A percentile compares a stretch with the other conserved stretches of the same genome.
phyloP scores from a whole-genome alignment of 2,329 filamentous ascomycete genomes.

The Daldinia sp. region DNA sequence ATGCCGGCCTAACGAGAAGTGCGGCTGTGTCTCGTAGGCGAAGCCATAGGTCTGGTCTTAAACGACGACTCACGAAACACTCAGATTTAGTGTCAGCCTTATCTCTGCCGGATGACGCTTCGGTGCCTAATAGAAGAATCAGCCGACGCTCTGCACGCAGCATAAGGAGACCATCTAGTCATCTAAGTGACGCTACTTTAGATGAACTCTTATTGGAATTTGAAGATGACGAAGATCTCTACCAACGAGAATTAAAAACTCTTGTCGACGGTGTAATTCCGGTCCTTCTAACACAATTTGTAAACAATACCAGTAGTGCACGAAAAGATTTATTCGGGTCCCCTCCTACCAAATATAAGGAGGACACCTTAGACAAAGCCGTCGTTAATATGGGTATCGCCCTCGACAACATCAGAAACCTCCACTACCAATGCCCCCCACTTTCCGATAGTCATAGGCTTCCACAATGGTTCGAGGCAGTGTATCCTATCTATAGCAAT shows the following conservation, averaged over 20 bases:
- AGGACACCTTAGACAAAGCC: conserved; percentile 75
- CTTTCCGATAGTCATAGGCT: conserved; percentile 75
- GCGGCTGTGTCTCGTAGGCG: conserved; percentile 55
- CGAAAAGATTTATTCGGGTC: conserved; percentile 73
- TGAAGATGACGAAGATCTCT: conserved; percentile 82
- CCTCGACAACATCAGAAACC: conserved; percentile 80
- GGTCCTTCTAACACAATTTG: conserved; percentile 84
- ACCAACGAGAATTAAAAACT: conserved; percentile 89
- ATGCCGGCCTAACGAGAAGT: conserved; percentile 58
- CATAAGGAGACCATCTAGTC: conserved; percentile 75
- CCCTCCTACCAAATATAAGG: conserved; percentile 59
- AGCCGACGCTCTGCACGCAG: conserved; percentile 81
- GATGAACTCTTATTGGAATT: conserved; percentile 83
- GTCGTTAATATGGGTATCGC: conserved; percentile 94
- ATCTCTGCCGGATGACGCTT: conserved; percentile 70
- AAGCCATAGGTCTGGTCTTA: conserved; percentile 64
- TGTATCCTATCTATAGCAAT: conserved; percentile 80
- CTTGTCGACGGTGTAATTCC: conserved; percentile 95
- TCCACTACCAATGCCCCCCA: conserved; percentile 85
- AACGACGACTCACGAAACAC: conserved; percentile 85
- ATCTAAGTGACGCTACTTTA: conserved; percentile 72
- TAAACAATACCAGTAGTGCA: conserved; percentile 72
- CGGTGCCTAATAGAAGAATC: conserved; percentile 66
- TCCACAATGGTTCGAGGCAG: conserved; percentile 81
- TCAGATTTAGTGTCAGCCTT: conserved; percentile 94